These are phyloP conservation scores for Hypoxylon sp. DNA, from an alignment of 2,329 filamentous ascomycete genomes.

Conservation along the genomic window DNA sequence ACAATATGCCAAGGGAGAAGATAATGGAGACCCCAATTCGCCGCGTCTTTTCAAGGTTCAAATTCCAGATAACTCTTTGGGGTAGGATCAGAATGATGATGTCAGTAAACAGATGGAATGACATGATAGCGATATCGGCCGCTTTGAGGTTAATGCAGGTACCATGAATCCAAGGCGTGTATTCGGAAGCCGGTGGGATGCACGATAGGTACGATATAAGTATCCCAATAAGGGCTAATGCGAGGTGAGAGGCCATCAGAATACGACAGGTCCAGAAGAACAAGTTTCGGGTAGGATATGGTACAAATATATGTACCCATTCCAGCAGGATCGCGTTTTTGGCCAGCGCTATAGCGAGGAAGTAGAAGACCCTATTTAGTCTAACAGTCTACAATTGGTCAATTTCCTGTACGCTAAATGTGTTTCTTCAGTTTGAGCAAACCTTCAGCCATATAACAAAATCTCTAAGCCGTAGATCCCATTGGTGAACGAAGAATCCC, in stretches of 20 bases:
- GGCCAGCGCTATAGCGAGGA: neutral
- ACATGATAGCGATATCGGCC: neutral
- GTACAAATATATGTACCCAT: neutral
- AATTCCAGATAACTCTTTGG: neutral
- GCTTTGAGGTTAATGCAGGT: neutral
- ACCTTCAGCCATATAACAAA: neutral
- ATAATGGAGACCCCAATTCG: neutral
- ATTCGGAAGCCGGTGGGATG: neutral
- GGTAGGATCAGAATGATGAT: neutral
- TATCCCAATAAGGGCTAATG: neutral
- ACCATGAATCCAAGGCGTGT: neutral
- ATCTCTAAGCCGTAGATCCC: neutral
- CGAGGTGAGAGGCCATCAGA: neutral
- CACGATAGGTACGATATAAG: neutral
- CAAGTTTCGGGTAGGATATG: neutral
- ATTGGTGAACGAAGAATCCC: neutral
- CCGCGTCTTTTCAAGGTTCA: neutral
- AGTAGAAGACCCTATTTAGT: neutral
- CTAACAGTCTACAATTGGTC: neutral
- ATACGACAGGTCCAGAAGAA: neutral
- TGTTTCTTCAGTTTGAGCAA: neutral
- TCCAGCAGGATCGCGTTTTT: neutral
- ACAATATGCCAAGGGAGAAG: neutral
- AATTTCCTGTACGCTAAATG: neutral
- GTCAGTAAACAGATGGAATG: neutral